Conservation (phyloP, 2,329 filamentous ascomycete species). For the Magnaporthales sp. region DNA sequence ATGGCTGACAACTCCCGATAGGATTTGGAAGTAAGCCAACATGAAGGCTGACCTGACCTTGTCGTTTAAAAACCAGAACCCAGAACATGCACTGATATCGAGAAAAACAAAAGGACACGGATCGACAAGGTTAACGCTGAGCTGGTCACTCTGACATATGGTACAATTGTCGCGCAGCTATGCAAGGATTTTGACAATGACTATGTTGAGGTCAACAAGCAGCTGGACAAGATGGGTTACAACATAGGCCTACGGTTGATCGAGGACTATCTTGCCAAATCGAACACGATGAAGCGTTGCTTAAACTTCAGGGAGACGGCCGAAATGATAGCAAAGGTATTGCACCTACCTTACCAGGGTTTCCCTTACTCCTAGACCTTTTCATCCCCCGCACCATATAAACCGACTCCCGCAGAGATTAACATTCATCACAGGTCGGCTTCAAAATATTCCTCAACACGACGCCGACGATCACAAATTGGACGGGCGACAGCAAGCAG, state of each 20-base stretch:
- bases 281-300: constrained; percentile 80
- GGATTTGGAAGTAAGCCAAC: constrained; percentile 81
- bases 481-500: constrained; percentile 92
- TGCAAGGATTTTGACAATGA: constrained; percentile 95
- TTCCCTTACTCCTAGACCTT: background rate
- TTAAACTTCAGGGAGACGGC: constrained; percentile 91
- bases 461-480: constrained; percentile 86
- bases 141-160: constrained; percentile 93
- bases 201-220: constrained; percentile 93
- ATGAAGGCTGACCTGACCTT: background rate
- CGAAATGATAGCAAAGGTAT: constrained; percentile 84
- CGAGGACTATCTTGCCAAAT: constrained; percentile 95
- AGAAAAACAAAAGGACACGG: constrained; percentile 55
- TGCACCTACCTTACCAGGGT: constrained; percentile 5
- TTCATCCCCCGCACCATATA: background rate
- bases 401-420: constrained; percentile 12
- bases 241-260: constrained; percentile 95
- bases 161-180: constrained; percentile 91
- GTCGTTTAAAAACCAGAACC: background rate
- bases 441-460: constrained; percentile 99
- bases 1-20: constrained; percentile 30
- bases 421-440: constrained; percentile 55
- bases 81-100: background rate
- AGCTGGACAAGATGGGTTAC: constrained; percentile 98
- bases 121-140: constrained; percentile 98